phyloP scores from a whole-genome alignment of 1,284 basidiomycete species.

The Leccinum pachyderme region DNA sequence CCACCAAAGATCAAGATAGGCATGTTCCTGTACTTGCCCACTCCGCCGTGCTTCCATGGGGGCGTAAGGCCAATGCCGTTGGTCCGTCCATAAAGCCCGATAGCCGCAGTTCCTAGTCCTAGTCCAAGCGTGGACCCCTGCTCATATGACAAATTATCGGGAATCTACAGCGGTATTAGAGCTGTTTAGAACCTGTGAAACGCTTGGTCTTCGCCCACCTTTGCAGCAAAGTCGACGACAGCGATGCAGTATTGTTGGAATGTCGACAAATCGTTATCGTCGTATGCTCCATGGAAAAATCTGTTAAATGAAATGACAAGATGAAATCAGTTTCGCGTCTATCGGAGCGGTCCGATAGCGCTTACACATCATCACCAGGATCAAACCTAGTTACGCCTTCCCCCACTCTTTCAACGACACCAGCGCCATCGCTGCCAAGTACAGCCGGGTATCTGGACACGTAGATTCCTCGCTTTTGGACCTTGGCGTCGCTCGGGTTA shows the following conservation, averaged over 20 bases:
- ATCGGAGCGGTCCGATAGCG: conserved; percentile 6
- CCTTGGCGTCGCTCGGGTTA: conserved; percentile 42
- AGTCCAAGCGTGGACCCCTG: conserved; percentile 32
- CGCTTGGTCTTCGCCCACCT: conserved; percentile 31
- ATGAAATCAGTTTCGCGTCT: conserved; percentile 19
- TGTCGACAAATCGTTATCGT: conserved; percentile 37
- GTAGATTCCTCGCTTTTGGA: conserved; percentile 34
- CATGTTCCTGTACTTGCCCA: conserved; percentile 37
- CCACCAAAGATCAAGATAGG: conserved; percentile 47
- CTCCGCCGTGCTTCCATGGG: conserved; percentile 34
- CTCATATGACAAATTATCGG: conserved; percentile 33
- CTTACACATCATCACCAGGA: conserved; percentile 60
- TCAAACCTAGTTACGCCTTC: conserved; percentile 47
- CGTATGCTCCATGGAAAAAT: conserved; percentile 40
- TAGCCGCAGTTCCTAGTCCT: conserved; percentile 31
- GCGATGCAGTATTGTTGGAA: conserved; percentile 52
- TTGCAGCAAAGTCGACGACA: conserved; percentile 41
- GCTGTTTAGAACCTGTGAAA: background rate
- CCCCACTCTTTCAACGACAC: conserved; percentile 54
- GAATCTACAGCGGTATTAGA: conserved; percentile 27
- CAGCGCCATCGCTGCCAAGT: conserved; percentile 58
- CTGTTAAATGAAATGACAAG: conserved; percentile 29
- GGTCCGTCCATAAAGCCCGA: conserved; percentile 31
- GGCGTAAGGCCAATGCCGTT: conserved; percentile 35
- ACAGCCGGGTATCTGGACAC: conserved; percentile 41